Conservation (phyloP, 1,139 yeast species). For the Debaryomyces nepalensis region DNA sequence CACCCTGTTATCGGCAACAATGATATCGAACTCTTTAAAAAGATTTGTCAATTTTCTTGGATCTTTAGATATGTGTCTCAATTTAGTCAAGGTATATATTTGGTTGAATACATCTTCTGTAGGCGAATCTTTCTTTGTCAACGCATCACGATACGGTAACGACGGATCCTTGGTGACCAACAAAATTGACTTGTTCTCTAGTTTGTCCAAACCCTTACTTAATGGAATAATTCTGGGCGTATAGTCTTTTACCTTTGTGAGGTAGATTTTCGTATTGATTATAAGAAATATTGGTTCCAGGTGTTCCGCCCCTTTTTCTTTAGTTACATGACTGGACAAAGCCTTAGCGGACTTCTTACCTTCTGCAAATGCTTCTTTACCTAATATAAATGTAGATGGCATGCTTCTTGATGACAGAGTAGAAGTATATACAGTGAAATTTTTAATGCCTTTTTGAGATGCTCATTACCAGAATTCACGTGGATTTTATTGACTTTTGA, state of each 20-base stretch:
- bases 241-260: slow-evolving; percentile 55
- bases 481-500: not conserved
- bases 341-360: slow-evolving; percentile 42
- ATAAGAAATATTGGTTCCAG: slow-evolving; percentile 51
- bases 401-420: slow-evolving; percentile 2
- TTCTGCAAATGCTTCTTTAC: slow-evolving; percentile 28
- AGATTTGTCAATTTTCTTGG: slow-evolving; percentile 49
- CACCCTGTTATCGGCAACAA: slow-evolving; percentile 68
- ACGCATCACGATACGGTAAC: slow-evolving; percentile 51
- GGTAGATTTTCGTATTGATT: slow-evolving; percentile 55
- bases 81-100: slow-evolving; percentile 59
- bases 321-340: slow-evolving; percentile 35
- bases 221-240: slow-evolving; percentile 70
- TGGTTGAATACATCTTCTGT: slow-evolving; percentile 65
- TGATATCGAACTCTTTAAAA: slow-evolving; percentile 64
- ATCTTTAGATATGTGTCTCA: slow-evolving; percentile 51
- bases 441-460: slow-evolving; percentile 8
- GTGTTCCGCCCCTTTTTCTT: slow-evolving; percentile 22
- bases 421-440: not conserved
- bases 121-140: slow-evolving; percentile 52
- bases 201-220: slow-evolving; percentile 51
- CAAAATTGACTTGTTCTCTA: slow-evolving; percentile 54
- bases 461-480: slow-evolving; percentile 10
- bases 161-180: slow-evolving; percentile 74
- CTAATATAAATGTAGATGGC: slow-evolving; percentile 31